Base-by-base conservation (phyloP, 1,139 yeast species). In the Blastobotrys illinoisensis region DNA sequence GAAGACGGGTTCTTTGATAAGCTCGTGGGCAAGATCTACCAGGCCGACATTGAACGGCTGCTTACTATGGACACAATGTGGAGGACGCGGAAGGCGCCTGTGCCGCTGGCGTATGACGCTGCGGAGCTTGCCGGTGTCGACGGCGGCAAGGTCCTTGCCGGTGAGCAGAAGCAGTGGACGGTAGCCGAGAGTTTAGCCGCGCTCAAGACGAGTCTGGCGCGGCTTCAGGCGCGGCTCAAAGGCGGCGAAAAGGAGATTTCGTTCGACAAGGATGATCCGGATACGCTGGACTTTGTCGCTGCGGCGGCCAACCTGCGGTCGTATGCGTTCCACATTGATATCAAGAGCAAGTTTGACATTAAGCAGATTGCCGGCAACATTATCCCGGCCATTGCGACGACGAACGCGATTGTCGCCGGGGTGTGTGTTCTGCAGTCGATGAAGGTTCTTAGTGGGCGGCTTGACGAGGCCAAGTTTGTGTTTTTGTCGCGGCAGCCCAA, bases 361-460 rank as follows among this genome's bases (percentile, higher is more conserved):
- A 95, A 95, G 69, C 83, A 95, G 67, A 90, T 91, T 63, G 99
- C 99, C 0, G 99, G 99, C 9, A 93, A 93, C 68, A 95, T 95
- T 64, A 93, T 95, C 51, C 99, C 99, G 0, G 99, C 99, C 0
- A 91, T 95, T 63, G 99, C 99, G 11, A 93, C 99, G 1, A 93
- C 98, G 9, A 95, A 95, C 69, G 98, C 99, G 1, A 85, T 93
- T 19, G 85, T 93, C 59, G 91, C 97, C 0, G 99, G 99, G 0
- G 79, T 90, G 58, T 86, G 95, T 23, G 84, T 90, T 13, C 68
- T 91, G 54, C 85, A 83, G 53, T 86, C 91, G 0, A 71, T 88
- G 52, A 80, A 82, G 54, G 79, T 79, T 49, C 79, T 83, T 18
- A 62, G 64, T 14, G 62, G 61, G 23, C 54, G 59, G 26, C 53